Conservation (phyloP, 441 rosid genomes). For the Euphorbia celastroides region DNA sequence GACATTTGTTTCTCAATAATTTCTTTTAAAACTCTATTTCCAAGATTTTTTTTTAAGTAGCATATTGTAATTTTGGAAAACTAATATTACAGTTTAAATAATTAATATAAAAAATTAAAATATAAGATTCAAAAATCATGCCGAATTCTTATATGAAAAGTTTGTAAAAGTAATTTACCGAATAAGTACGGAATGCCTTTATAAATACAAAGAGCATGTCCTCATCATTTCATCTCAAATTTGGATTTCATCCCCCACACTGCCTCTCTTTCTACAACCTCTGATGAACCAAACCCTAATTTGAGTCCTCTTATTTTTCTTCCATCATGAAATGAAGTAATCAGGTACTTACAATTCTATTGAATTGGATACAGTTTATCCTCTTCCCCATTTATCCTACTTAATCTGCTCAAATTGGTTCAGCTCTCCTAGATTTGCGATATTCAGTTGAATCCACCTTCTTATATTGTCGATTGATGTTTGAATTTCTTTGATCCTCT, state of each 20-base stretch:
- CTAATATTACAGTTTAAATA: no score
- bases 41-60: no score
- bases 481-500: not conserved
- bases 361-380: not conserved
- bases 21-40: no score
- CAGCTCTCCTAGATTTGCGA: conserved; percentile 7
- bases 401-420: not conserved
- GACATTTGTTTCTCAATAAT: no score
- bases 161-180: no score
- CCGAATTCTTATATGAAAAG: no score
- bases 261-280: not conserved
- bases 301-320: conserved; percentile 15
- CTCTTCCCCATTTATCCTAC: not conserved
- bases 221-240: conserved; percentile 12
- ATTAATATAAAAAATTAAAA: no score
- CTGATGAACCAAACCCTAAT: conserved; percentile 21
- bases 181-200: no score
- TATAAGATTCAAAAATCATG: no score
- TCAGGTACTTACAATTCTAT: conserved; percentile 25
- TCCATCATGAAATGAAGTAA: conserved; percentile 16
- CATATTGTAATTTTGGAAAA: no score
- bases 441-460: conserved; percentile 14
- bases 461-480: not conserved
- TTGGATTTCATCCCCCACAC: conserved; percentile 2
- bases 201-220: not conserved